phyloP scores from a whole-genome alignment of 2,329 filamentous ascomycete genomes.

The Colletotrichum eleusines region DNA sequence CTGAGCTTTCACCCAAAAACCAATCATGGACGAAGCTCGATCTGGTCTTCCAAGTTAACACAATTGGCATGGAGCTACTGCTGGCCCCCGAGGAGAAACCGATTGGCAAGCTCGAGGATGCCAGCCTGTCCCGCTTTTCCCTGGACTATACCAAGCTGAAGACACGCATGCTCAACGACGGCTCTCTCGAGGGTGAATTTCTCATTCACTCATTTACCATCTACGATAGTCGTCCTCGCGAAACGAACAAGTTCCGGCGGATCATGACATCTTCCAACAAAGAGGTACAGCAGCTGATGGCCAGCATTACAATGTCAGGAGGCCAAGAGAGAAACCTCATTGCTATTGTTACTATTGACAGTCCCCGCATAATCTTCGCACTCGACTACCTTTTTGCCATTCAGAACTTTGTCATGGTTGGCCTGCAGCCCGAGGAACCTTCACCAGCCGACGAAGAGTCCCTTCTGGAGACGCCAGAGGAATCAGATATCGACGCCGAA shows the following conservation, averaged over 20 bases:
- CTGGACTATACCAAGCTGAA: constrained; percentile 94
- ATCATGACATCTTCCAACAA: constrained; percentile 99
- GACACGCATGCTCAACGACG: constrained; percentile 91
- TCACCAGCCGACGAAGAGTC: constrained; percentile 64
- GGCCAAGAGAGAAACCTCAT: constrained; percentile 86
- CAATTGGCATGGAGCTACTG: constrained; percentile 89
- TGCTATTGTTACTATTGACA: constrained; percentile 93
- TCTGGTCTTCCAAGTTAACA: constrained; percentile 88
- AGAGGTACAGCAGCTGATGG: constrained; percentile 98
- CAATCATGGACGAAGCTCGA: constrained; percentile 94
- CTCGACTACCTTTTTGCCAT: constrained; percentile 95
- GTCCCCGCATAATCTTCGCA: constrained; percentile 93
- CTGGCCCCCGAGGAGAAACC: constrained; percentile 81
- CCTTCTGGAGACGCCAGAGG: constrained; percentile 67
- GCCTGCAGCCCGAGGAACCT: constrained; percentile 74
- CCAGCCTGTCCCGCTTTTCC: constrained; percentile 93
- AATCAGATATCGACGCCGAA: constrained; percentile 65
- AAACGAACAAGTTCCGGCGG: constrained; percentile 95
- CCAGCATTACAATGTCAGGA: constrained; percentile 91
- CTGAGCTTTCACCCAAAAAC: constrained; percentile 76
- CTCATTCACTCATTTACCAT: constrained; percentile 96
- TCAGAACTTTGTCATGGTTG: constrained; percentile 82
- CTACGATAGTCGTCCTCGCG: constrained; percentile 86
- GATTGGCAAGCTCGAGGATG: constrained; percentile 80
- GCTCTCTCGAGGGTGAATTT: constrained; percentile 91